phyloP scores from a whole-genome alignment of 306 rosid genomes.

The Hippophae tibetana region DNA sequence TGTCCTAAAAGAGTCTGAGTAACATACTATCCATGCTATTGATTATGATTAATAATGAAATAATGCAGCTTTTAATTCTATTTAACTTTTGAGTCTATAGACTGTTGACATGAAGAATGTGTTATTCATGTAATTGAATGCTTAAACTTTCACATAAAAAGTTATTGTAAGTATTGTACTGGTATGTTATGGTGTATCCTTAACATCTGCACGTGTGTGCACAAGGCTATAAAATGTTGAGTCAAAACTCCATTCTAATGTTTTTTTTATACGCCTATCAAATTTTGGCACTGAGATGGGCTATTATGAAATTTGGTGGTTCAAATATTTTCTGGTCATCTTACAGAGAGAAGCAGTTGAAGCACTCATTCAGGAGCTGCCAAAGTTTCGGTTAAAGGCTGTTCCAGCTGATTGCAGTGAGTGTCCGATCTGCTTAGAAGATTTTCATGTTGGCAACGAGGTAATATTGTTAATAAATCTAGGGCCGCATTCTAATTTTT shows the following conservation, averaged over 20 bases:
- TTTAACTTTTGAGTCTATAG: too few species aligned
- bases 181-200: conserved; percentile 5
- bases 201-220: neutral
- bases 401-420: conserved; percentile 98
- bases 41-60: too few species aligned
- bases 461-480: conserved; percentile 23
- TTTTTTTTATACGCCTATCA: neutral
- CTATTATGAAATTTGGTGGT: conserved; percentile 21
- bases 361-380: conserved; percentile 98
- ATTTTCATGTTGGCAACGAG: conserved; percentile 88
- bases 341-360: conserved; percentile 98
- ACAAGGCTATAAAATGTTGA: neutral
- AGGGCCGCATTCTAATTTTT: neutral
- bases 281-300: neutral
- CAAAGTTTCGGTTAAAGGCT: conserved; percentile 89
- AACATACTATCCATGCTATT: neutral
- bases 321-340: conserved; percentile 23
- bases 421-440: conserved; percentile 97
- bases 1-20: too few species aligned
- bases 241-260: neutral
- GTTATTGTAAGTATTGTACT: conserved; percentile 9
- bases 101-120: too few species aligned
- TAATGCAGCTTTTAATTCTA: too few species aligned
- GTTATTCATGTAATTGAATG: too few species aligned
- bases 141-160: neutral